phyloP scores from a whole-genome alignment of 441 rosid genomes.

The Manihot esculenta region DNA sequence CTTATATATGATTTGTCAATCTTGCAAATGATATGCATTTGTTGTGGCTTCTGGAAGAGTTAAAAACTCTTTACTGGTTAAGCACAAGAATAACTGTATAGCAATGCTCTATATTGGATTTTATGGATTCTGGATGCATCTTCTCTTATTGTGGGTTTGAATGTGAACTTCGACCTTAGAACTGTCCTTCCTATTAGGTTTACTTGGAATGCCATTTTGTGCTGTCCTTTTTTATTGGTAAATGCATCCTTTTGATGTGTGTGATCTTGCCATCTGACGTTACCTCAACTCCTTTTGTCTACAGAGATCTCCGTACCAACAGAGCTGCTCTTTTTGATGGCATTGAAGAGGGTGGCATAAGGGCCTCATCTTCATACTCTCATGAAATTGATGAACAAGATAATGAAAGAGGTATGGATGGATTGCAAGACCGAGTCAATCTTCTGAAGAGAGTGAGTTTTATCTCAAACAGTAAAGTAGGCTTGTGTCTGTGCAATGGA shows the following conservation, averaged over 20 bases:
- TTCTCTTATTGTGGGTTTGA: conserved; percentile 7
- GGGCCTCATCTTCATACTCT: conserved; percentile 75
- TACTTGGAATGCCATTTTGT: background rate
- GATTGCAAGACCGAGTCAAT: conserved; percentile 83
- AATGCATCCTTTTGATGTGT: conserved; percentile 8
- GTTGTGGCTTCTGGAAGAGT: background rate
- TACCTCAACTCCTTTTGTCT: conserved; percentile 17
- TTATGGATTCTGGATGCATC: background rate
- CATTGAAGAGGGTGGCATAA: conserved; percentile 94
- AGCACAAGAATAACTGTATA: background rate
- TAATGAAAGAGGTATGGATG: conserved; percentile 88
- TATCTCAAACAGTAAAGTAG: conserved; percentile 1
- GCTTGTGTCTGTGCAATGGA: background rate
- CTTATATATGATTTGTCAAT: background rate
- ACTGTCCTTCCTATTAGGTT: background rate
- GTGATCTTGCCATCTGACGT: conserved; percentile 10
- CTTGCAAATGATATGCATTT: conserved; percentile 5
- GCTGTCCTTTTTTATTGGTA: background rate
- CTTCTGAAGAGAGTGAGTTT: conserved; percentile 83
- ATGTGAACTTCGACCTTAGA: background rate
- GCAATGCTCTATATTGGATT: background rate
- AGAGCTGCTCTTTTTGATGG: conserved; percentile 87
- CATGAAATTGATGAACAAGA: conserved; percentile 94
- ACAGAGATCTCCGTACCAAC: conserved; percentile 71
- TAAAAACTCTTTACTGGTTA: background rate